Base-by-base conservation (phyloP, 192 early-diverging fungal species). In the Diversispora epigaea region DNA sequence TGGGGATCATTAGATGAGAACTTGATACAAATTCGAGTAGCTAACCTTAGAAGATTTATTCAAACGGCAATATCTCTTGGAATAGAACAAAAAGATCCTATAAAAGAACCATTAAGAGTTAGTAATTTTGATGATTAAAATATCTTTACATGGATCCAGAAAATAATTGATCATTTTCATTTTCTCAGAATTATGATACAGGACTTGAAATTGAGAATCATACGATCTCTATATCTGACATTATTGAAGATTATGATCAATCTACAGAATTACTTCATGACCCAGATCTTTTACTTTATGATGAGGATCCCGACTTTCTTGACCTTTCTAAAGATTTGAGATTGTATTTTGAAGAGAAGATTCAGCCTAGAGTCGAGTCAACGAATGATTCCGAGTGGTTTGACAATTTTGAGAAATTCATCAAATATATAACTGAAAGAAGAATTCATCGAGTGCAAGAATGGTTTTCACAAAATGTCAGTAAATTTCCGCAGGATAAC, bases 401-500 rank as follows among this genome's bases (percentile, higher is more conserved):
- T 21, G 7, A 2, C 0, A n/a, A 21, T 9, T 47, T 54, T 8
- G 22, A 40, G 2, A 71, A 15, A 60, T 77, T 77, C 25, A 22
- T 60, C 17, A 60, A 77, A 47, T 70, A 57, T 47, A 77, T 71
- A 21, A 61, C 73, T 17, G 40, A 71, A 9, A 39, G 76, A 9
- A 54, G 76, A 32, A 4, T 70, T 41, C 17, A 25, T 22, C 76
- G 76, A 25, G 68, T 64, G 2, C 44, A 58, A 61, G 39, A 71
- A 17, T 77, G 76, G 76, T 77, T 73, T 56, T 14, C 17, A 12
- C 43, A 25, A 45, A 77, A 77, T 54, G 56, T 56, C 46, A 10
- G 15, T 19, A 76, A 58, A 10, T 71, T 77, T 44, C 69, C 68
- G 19, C 22, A 68, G 19, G 65, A 71, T 61, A 76, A 77, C 14